Base-by-base conservation (phyloP, 2,329 filamentous ascomycete genomes). In the Fusarium virguliforme region DNA sequence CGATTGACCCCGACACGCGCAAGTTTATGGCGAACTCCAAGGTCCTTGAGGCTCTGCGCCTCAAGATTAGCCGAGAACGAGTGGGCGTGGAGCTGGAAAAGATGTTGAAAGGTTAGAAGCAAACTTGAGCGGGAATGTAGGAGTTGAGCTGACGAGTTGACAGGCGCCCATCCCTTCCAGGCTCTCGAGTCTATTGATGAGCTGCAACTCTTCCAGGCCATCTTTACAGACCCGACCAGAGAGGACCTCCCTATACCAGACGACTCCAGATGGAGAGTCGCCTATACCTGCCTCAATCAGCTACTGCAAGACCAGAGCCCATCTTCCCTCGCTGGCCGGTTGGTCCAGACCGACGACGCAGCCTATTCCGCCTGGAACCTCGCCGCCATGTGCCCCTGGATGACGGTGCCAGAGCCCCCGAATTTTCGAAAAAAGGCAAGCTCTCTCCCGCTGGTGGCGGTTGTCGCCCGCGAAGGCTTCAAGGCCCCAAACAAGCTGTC, bases 41-140 rank as follows among this genome's bases (percentile, higher is more conserved):
- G n/a, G 96, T 99, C 54, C 87, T 95, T 64, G 85, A 90, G 10
- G 92, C 94, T 4, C 83, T 99, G n/a, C 89, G 88, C 55, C 81
- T 91, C 32, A 99, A 99, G 79, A 98, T 99, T 73, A 98, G 93
- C 76, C 90, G 94, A 60, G 96, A 99, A 80, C 87, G 96, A 63
- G 91, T 99, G 2, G 94, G 94, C 0, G 88, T 92, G 4, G 96
- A 99, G 79, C 76, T 98, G 4, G 93, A 95, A 77, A 98, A 98
- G 85, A 97, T 97, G 90, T 84, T 98, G 18, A 91, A 89, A 80
- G 92, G 93, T 88, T 65, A 8, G 30, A 28, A 26, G 35, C 8
- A 18, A 26, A 13, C 18, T 9, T 22, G n/a, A 34, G 12, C 10
- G 12, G 26, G 6, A 9, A 6, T 5, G 7, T 57, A n/a, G 10